Conservation (phyloP, 2,329 filamentous ascomycete genomes). For the Thelonectria discophora region DNA sequence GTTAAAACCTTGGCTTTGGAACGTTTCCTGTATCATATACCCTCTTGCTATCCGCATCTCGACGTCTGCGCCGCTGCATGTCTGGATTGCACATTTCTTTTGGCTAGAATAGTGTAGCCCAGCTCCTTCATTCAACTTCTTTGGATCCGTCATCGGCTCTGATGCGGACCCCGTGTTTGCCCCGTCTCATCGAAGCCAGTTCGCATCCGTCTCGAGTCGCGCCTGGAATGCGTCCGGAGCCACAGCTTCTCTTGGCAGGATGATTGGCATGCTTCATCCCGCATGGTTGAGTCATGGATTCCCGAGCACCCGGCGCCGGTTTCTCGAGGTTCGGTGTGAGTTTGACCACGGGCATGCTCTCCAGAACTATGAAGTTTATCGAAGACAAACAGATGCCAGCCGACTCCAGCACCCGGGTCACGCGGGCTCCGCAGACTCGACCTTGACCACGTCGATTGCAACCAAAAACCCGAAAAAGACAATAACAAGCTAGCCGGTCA, state of each 20-base stretch:
- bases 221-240: background rate
- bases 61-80: background rate
- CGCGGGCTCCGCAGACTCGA: background rate
- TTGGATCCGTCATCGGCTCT: background rate
- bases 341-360: background rate
- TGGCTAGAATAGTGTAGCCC: background rate
- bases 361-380: background rate
- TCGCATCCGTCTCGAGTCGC: background rate
- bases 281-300: background rate
- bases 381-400: background rate
- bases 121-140: background rate
- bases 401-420: background rate
- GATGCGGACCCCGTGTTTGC: background rate
- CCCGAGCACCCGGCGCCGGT: background rate
- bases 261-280: too few species aligned
- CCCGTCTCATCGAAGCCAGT: background rate
- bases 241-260: too few species aligned
- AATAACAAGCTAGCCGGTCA: constrained; percentile 34
- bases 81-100: background rate
- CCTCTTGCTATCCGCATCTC: background rate
- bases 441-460: constrained; percentile 35
- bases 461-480: constrained; percentile 38
- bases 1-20: background rate
- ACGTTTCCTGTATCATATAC: background rate
- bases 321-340: background rate